Evolutionary conservation across 148 eudicot species (phyloP), one percentile per base, ranked within the genome.

Genomic region (Oxyria digyna): DNA sequence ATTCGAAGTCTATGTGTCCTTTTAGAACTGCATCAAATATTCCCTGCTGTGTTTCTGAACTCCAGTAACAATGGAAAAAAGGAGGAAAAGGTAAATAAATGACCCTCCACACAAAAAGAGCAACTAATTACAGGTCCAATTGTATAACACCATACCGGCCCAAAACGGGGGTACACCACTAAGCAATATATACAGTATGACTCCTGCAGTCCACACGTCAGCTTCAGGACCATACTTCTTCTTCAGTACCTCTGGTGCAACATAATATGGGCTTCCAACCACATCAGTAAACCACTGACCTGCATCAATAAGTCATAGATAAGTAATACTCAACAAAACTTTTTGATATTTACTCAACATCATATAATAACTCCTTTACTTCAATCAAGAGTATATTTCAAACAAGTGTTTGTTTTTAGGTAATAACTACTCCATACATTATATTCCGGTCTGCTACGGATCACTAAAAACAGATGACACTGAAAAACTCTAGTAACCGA

Each of bases 21-120:
- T 89, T 87, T 68, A 89, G 71, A 64, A 89, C 96, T n/a, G 94
- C 96, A 79, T 92, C 96, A 79, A 92, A 92, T 80, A 92, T 89
- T 65, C 98, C 98, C 78, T 92, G 94, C 71, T 92, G 94, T 9
- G 94, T 89, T 81, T 92, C 96, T 92, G 85, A 20, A 37, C 37
- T 59, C 46, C 69, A 66, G n/a, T 37, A 37, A 59, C 35, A 59
- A 59, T 59, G 8, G 37, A 27, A 57, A 27, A 57, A 29, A 9
- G 29, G 64, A 20, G 62, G 6, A 59, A 31, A 59, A 5, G 10
- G 38, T 59, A 59, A 15, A 59, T 14, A 59, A 31, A 59, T 59
- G 35, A 59, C 31, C 20, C 31, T 29, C 35, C 65, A 29, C 20
- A 59, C 10, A 13, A 59, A 52, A 52, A 15, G 62, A 52, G 11